Base-by-base conservation (phyloP, 1,284 basidiomycete genomes). In the Irpex lacteus region DNA sequence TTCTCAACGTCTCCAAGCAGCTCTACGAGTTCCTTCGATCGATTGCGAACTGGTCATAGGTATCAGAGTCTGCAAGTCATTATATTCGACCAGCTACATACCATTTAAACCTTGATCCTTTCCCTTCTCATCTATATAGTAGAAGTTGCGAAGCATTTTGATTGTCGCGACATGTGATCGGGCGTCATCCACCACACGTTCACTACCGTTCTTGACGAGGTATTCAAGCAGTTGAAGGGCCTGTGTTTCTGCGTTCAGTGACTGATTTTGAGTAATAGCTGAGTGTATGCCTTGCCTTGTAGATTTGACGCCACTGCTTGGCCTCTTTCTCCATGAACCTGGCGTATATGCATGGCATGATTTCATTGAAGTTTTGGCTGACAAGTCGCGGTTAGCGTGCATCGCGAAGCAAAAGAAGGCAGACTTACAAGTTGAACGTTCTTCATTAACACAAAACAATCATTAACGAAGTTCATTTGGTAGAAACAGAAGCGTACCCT, bases 91-190 rank as follows among this genome's bases (percentile, higher is more conserved):
- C 54, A 54, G 11, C 49, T 62, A 73, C 86, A 44, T 71, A 95
- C 95, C 94, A 71, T 99, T 99, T 71, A 98, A 87, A n/a, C 97
- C 97, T 77, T 99, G 95, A 73, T 99, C 98, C 77, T 99, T 99
- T 64, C 95, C 96, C 79, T 97, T 98, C 70, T 99, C 97, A 71
- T 99, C 98, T 64, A 98, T 95, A 77, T 98, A 98, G 75, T 99
- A 98, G 80, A 99, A 99, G 74, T 91, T 98, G 66, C 96, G 84
- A 7, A 99, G 86, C 92, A 99, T 98, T 81, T 98, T 98, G 75
- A 99, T 88, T 34, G 96, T 98, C 49, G 93, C 91, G 19, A 98
- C 82, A 74, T 99, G 98, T 1, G 95, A 92, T 63, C 97, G 86
- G 2, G 98, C 95, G 77, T 99, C 97, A 73, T 99, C 97, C 15